phyloP scores from a whole-genome alignment of 768 basidiomycete genomes.

The Royoungia palumana region DNA sequence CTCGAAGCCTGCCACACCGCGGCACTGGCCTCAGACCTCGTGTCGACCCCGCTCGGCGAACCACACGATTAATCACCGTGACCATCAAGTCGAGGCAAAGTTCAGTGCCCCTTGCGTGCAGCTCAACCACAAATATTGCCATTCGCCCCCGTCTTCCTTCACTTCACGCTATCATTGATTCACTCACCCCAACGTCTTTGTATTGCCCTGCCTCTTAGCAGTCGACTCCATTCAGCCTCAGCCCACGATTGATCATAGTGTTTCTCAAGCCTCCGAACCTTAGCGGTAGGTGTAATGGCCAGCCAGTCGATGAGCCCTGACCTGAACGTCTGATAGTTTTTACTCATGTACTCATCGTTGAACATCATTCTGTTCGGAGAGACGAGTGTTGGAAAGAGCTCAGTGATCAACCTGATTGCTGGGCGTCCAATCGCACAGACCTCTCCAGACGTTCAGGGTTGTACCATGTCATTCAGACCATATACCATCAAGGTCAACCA shows the following conservation, averaged over 20 bases:
- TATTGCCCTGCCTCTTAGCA: not conserved
- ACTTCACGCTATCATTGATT: not conserved
- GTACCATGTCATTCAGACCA: too few species aligned
- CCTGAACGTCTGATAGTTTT: too few species aligned
- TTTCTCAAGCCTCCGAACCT: too few species aligned
- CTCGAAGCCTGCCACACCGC: not conserved
- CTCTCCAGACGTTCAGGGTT: too few species aligned
- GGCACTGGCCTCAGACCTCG: slow-evolving; percentile 1
- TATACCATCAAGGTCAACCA: not conserved
- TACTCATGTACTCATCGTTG: slow-evolving; percentile 3
- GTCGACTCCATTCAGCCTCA: not conserved
- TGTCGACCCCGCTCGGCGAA: not conserved
- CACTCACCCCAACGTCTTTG: not conserved
- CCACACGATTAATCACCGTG: slow-evolving; percentile 9
- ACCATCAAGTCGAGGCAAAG: slow-evolving; percentile 2
- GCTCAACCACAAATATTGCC: slow-evolving; percentile 5
- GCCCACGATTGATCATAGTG: not conserved
- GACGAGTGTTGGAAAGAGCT: slow-evolving; percentile 2
- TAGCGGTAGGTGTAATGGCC: not conserved
- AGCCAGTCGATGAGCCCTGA: not conserved
- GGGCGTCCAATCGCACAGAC: not conserved
- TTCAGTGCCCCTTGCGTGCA: not conserved
- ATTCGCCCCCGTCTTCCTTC: not conserved
- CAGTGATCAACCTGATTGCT: slow-evolving; percentile 3
- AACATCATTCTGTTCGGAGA: slow-evolving; percentile 5